Base-by-base conservation (phyloP, 2,329 filamentous ascomycete genomes). In the Fusarium fracticaudum region DNA sequence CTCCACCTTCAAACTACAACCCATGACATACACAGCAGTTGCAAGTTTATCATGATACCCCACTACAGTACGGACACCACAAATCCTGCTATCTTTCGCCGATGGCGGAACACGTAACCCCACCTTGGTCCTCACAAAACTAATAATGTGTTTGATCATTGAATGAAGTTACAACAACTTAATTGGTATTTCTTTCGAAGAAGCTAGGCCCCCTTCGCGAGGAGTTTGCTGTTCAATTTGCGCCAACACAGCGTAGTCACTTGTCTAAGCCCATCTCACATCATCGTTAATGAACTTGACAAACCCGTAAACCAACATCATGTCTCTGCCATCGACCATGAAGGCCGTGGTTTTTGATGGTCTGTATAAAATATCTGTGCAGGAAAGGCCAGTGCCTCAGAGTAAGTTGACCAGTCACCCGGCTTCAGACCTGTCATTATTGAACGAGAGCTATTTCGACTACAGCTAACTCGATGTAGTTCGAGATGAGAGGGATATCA, bases 261-360 rank as follows among this genome's bases (percentile, higher is more conserved):
- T 44, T 44, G 20, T 41, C 18, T n/a, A 40, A 47, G 29, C 29
- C 26, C 18, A 24, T 33, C 40, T 22, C 24, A 44, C 20, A 47
- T n/a, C 26, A 63, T 47, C 18, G n/a, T n/a, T n/a, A 20, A 43
- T 17, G 17, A 35, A 29, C 18, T 50, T 29, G 26, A 53, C 35
- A 24, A 40, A 37, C 13, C 29, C 29, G 18, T 41, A 40, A 50
- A 26, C 20, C 18, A 48, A 18, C 38, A 67, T n/a, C 44, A 81
- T 85, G 81, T 78, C 81, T 59, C 66, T 80, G 12, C 79, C 81
- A 35, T 77, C 79, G 41, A 93, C 89, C 1, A 98, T 98, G 95
- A 93, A 93, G 82, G 94, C 94, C 37, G 94, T 98, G 37, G 89
- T 98, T 62, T 97, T 98, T 84, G 92, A 96, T 71, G 94, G 92